Percentiles rank a stretch among this genome's conserved stretches.
These are phyloP conservation scores for Miamiensis avidus DNA, from an alignment of 169 alveolate species.

Conservation along the genomic window DNA sequence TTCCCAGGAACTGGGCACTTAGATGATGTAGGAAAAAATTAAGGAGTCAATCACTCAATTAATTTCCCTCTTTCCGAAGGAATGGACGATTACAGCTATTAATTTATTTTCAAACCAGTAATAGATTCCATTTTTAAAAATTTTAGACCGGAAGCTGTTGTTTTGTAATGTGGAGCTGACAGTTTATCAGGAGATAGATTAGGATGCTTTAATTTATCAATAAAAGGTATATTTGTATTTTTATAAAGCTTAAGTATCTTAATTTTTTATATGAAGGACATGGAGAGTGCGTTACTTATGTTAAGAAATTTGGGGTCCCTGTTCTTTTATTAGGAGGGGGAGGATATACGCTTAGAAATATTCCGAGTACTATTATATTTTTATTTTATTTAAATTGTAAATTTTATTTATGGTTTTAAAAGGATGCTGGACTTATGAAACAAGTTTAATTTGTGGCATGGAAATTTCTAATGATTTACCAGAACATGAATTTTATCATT, in stretches of 20 bases:
- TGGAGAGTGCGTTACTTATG: conserved; percentile 70
- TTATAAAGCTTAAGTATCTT: not conserved
- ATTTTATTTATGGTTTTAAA: too few species aligned
- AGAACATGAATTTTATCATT: conserved; percentile 78
- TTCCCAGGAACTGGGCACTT: conserved; percentile 93
- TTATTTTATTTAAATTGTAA: too few species aligned
- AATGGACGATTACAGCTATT: conserved; percentile 83
- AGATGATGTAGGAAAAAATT: conserved; percentile 86
- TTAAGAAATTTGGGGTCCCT: conserved; percentile 83
- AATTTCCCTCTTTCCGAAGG: conserved; percentile 91
- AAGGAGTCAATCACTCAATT: conserved; percentile 88
- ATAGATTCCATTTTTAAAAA: conserved; percentile 79
- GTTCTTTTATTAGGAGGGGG: conserved; percentile 90
- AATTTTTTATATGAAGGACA: conserved; percentile 65
- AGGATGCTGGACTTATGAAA: conserved; percentile 90
- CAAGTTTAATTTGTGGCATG: conserved; percentile 70
- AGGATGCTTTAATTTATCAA: conserved; percentile 88
- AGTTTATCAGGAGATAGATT: conserved; percentile 91
- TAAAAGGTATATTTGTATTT: conserved; percentile 41
- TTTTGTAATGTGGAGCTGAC: conserved; percentile 91
- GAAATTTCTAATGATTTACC: conserved; percentile 86
- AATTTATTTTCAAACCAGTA: conserved; percentile 80
- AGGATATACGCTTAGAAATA: conserved; percentile 91
- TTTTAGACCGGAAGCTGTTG: conserved; percentile 89
- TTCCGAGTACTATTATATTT: conserved; percentile 49